These are phyloP conservation scores for Zygosaccharomyces pseudorouxii DNA, from an alignment of 805 yeast genomes.

Conservation along the genomic window DNA sequence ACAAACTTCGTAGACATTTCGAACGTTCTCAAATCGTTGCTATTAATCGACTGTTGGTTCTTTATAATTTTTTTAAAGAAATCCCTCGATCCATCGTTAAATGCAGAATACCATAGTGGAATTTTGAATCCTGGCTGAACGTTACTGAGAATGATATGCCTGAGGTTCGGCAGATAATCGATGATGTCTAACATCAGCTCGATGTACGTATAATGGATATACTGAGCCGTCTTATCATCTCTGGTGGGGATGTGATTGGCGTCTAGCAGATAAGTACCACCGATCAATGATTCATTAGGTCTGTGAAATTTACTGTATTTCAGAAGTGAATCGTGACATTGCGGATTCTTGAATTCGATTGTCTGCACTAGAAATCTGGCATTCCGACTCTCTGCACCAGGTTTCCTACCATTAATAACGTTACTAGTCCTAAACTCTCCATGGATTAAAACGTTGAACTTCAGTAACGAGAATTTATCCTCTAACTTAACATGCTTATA, in stretches of 20 bases:
- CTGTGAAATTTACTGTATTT: constrained; percentile 31
- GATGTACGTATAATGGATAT: constrained; percentile 33
- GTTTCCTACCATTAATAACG: constrained; percentile 8
- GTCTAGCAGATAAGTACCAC: constrained; percentile 25
- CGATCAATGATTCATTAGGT: constrained; percentile 21
- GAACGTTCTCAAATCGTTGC: constrained; percentile 30
- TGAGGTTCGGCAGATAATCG: constrained; percentile 44
- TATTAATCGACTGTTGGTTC: constrained; percentile 32
- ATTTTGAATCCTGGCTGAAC: constrained; percentile 52
- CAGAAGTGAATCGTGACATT: constrained; percentile 33
- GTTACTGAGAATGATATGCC: constrained; percentile 39
- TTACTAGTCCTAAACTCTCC: constrained; percentile 26
- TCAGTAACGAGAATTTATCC: constrained; percentile 26
- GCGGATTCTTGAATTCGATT: constrained; percentile 31
- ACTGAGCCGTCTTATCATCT: constrained; percentile 10
- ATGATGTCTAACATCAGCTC: constrained; percentile 40
- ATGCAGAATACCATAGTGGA: constrained; percentile 40
- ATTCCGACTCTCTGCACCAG: constrained; percentile 16
- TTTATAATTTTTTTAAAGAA: constrained; percentile 33
- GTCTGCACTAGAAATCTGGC: constrained; percentile 27
- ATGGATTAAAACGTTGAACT: constrained; percentile 32
- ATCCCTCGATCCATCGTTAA: constrained; percentile 34
- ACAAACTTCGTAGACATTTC: constrained; percentile 28
- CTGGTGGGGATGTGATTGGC: constrained; percentile 3
- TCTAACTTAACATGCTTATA: constrained; percentile 26